Evolutionary conservation across 1,284 basidiomycete genomes (phyloP).

Genomic region (Peniophora sp.): DNA sequence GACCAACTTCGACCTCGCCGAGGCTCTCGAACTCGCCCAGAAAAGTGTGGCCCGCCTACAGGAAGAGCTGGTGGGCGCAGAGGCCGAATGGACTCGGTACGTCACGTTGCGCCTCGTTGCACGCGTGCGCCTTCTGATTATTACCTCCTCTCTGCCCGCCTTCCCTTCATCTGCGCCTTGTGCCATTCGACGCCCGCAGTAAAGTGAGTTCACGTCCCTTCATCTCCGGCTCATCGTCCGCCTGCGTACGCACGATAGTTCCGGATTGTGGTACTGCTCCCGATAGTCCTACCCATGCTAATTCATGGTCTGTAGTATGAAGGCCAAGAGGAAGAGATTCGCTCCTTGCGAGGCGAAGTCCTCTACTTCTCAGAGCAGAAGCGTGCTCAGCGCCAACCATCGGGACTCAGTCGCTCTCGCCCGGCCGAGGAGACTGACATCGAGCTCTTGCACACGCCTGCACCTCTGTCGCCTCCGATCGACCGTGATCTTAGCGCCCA

Average conservation of each 20-base stretch:
- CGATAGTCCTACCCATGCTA: no score
- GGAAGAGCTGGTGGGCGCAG: background rate
- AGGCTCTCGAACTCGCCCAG: slow-evolving; percentile 1
- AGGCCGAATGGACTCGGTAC: slow-evolving; percentile 5
- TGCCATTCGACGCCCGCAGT: background rate
- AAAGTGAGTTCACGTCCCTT: slow-evolving; percentile 1
- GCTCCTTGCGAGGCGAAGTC: slow-evolving; percentile 9
- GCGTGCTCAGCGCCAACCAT: slow-evolving; percentile 2
- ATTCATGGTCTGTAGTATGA: slow-evolving; percentile 11
- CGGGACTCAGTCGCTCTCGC: background rate
- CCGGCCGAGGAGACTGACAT: slow-evolving; percentile 8
- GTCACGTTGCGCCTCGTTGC: background rate
- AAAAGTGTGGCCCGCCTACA: background rate
- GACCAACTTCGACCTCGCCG: slow-evolving; percentile 5
- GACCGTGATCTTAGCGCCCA: slow-evolving; percentile 11
- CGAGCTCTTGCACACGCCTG: background rate
- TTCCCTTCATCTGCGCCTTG: background rate
- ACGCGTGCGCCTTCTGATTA: background rate
- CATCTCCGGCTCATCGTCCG: background rate
- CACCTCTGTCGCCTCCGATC: background rate
- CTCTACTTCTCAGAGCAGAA: slow-evolving; percentile 2
- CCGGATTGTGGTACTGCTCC: no score
- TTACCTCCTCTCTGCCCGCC: background rate
- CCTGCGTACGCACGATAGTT: no score
- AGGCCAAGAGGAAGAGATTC: slow-evolving; percentile 7